Evolutionary conservation across 306 rosid species (phyloP).

Genomic region (Prunus mongolica): DNA sequence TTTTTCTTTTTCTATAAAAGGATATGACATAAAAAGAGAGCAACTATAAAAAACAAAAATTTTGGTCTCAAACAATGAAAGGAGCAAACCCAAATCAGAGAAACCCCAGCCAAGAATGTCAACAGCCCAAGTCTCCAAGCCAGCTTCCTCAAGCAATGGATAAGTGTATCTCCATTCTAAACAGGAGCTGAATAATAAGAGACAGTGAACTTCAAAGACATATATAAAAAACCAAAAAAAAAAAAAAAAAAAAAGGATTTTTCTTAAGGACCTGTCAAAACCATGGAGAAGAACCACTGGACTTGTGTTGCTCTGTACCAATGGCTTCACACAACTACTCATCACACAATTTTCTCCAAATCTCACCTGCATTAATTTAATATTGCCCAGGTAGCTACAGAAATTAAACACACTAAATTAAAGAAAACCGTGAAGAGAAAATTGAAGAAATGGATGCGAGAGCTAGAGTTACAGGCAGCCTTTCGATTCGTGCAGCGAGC

Average conservation of each 20-base stretch:
- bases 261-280: slow-evolving; percentile 67
- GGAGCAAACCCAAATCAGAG: slow-evolving; percentile 71
- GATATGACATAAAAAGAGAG: not conserved
- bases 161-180: slow-evolving; percentile 89
- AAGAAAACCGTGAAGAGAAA: not conserved
- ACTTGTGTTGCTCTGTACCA: slow-evolving; percentile 44
- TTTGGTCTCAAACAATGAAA: not conserved
- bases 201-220: slow-evolving; percentile 27
- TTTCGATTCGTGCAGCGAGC: slow-evolving; percentile 63
- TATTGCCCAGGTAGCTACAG: not conserved
- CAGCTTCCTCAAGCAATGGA: slow-evolving; percentile 84
- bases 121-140: slow-evolving; percentile 86
- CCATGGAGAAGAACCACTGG: slow-evolving; percentile 93
- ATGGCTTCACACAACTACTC: slow-evolving; percentile 88
- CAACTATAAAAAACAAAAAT: slow-evolving; percentile 5
- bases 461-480: slow-evolving; percentile 49
- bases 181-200: slow-evolving; percentile 80
- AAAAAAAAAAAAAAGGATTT: not conserved
- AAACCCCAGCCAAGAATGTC: slow-evolving; percentile 99
- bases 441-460: not conserved
- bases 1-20: not conserved
- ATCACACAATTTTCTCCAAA: slow-evolving; percentile 54
- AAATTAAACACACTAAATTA: not conserved
- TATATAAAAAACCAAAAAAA: not conserved
- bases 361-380: slow-evolving; percentile 42